Conservation (phyloP, 1,284 basidiomycete genomes). For the Leucoagaricus sp. region DNA sequence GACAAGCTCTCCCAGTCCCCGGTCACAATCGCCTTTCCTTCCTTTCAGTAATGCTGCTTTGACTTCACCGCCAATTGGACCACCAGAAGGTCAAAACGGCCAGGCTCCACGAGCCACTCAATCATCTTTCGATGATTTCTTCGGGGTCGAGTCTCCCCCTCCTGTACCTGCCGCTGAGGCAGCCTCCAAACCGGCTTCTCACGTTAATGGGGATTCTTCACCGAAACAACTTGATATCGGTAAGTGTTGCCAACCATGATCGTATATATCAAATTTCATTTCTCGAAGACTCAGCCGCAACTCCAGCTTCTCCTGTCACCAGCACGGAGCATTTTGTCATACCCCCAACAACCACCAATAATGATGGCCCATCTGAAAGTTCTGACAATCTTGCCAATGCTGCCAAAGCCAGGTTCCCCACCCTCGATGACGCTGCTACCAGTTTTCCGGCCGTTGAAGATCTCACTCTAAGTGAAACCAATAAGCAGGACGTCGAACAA, state of each 20-base stretch:
- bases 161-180: neutral
- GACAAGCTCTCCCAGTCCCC: conserved; percentile 45
- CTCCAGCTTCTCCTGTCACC: conserved; percentile 31
- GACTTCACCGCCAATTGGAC: neutral
- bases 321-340: conserved; percentile 64
- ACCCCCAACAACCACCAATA: conserved; percentile 50
- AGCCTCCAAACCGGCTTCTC: neutral
- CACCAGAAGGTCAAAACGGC: conserved; percentile 6
- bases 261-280: neutral
- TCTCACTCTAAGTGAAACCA: conserved; percentile 18
- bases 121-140: conserved; percentile 30
- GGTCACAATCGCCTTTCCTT: conserved; percentile 58
- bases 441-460: conserved; percentile 24
- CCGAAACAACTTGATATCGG: neutral
- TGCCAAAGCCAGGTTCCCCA: conserved; percentile 43
- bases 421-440: conserved; percentile 40
- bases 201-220: neutral
- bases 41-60: conserved; percentile 10
- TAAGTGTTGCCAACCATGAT: neutral
- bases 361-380: conserved; percentile 12
- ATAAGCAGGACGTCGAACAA: conserved; percentile 19
- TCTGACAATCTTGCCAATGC: conserved; percentile 19
- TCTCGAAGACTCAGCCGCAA: conserved; percentile 13
- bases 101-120: conserved; percentile 1
- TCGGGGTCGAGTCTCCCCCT: conserved; percentile 24